Conservation (phyloP, 1,139 yeast species). For the Pichia sp. region DNA sequence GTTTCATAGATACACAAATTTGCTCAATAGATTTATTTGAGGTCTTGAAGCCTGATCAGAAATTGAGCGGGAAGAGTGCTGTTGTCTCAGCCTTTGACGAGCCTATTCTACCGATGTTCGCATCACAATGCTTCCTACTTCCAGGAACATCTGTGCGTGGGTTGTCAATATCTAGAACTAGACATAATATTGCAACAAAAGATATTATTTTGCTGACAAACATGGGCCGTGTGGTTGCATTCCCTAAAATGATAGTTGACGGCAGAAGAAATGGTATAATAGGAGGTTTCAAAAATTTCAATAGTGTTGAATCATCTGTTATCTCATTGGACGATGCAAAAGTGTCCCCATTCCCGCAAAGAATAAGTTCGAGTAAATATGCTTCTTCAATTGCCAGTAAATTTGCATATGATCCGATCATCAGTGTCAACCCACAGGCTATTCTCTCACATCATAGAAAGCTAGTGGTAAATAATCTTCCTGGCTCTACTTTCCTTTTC, state of each 20-base stretch:
- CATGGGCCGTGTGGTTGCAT: conserved; percentile 59
- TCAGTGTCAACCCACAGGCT: conserved; percentile 36
- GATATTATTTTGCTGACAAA: conserved; percentile 57
- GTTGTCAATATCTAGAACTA: conserved; percentile 58
- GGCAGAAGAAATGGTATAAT: conserved; percentile 45
- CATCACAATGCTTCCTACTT: conserved; percentile 54
- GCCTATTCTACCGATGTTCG: conserved; percentile 37
- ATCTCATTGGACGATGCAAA: not conserved
- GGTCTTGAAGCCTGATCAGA: conserved; percentile 46
- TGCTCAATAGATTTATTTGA: conserved; percentile 78
- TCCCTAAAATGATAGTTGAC: conserved; percentile 64
- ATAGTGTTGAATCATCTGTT: not conserved
- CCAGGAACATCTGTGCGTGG: conserved; percentile 49
- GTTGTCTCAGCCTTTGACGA: conserved; percentile 28
- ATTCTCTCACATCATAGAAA: conserved; percentile 21
- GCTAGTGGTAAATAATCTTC: not conserved
- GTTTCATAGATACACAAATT: conserved; percentile 50
- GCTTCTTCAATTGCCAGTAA: conserved; percentile 5
- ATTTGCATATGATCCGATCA: conserved; percentile 53
- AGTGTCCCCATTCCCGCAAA: not conserved
- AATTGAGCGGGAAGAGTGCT: conserved; percentile 25
- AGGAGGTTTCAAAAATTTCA: conserved; percentile 16
- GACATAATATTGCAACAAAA: conserved; percentile 70
- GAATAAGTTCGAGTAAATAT: conserved; percentile 6
- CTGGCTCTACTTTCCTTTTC: conserved; percentile 22